A percentile compares a stretch with the other conserved stretches of the same genome.
These are phyloP conservation scores for Athelia psychrophila DNA, from an alignment of 1,284 basidiomycete genomes.

Conservation along the genomic window DNA sequence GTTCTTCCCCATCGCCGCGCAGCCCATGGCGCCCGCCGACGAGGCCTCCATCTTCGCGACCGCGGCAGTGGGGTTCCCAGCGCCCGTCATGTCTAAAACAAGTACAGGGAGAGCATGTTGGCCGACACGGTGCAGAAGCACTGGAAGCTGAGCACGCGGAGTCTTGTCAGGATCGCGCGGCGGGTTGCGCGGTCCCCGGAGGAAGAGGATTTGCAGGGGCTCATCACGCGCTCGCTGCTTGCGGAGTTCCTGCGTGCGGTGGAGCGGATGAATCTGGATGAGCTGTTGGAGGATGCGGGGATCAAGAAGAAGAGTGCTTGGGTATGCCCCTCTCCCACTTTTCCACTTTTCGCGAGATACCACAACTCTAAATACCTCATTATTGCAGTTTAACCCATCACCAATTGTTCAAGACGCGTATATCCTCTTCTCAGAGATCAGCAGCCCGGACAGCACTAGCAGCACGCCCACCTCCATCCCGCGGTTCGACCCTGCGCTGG, in stretches of 20 bases:
- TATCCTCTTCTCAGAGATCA: slow-evolving; percentile 46
- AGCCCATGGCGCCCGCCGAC: slow-evolving; percentile 54
- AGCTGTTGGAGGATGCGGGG: slow-evolving; percentile 46
- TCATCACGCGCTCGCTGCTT: slow-evolving; percentile 50
- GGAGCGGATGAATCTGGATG: slow-evolving; percentile 54
- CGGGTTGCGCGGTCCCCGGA: slow-evolving; percentile 43
- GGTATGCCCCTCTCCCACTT: slow-evolving; percentile 27
- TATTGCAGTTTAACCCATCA: slow-evolving; percentile 45
- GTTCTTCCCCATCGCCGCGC: slow-evolving; percentile 59
- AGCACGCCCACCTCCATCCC: slow-evolving; percentile 37
- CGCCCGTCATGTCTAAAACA: slow-evolving; percentile 55
- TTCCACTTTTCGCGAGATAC: no score
- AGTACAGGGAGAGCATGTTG: slow-evolving; percentile 52
- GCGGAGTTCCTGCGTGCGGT: slow-evolving; percentile 58
- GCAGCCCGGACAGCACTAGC: slow-evolving; percentile 26
- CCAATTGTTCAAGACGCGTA: slow-evolving; percentile 34
- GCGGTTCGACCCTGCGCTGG: slow-evolving; percentile 43
- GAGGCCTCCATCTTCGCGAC: slow-evolving; percentile 41
- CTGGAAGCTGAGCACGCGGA: slow-evolving; percentile 56
- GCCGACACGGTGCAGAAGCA: slow-evolving; percentile 56
- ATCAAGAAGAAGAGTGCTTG: slow-evolving; percentile 39
- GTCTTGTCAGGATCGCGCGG: slow-evolving; percentile 53
- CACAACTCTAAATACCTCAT: not conserved
- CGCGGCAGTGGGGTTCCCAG: no score
- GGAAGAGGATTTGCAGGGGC: slow-evolving; percentile 40